Conservation (phyloP, 2,329 filamentous ascomycete genomes). For the Hypomyces perniciosus region DNA sequence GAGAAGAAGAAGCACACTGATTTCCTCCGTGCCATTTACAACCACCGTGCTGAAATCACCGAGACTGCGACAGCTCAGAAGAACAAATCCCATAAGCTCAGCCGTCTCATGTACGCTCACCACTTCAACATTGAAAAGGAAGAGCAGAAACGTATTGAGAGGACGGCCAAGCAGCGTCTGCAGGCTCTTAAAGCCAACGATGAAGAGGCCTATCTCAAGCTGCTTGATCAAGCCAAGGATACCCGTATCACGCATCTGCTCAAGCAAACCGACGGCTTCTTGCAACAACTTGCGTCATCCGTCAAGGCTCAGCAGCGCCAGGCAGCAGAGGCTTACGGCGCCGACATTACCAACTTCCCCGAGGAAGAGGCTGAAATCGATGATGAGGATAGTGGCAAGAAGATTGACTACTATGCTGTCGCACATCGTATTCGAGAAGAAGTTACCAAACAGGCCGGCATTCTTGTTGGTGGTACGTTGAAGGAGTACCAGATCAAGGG, state of each 20-base stretch:
- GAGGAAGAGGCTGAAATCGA: constrained; percentile 65
- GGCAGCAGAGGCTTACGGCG: constrained; percentile 71
- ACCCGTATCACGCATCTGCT: constrained; percentile 97
- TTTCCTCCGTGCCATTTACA: constrained; percentile 80
- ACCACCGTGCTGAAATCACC: constrained; percentile 72
- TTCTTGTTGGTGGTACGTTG: constrained; percentile 83
- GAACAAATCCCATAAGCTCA: constrained; percentile 75
- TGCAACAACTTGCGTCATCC: constrained; percentile 89
- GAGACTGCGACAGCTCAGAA: constrained; percentile 61
- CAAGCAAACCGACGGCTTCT: constrained; percentile 94
- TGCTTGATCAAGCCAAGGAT: constrained; percentile 97
- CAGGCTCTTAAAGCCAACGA: constrained; percentile 98
- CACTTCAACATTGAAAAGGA: constrained; percentile 98
- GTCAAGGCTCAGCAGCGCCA: constrained; percentile 91
- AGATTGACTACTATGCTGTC: constrained; percentile 98
- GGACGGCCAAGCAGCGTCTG: constrained; percentile 98
- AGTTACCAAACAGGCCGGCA: constrained; percentile 72
- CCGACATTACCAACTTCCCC: constrained; percentile 45
- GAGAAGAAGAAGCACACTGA: constrained; percentile 97
- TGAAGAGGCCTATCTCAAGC: constrained; percentile 96
- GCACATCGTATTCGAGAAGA: constrained; percentile 95
- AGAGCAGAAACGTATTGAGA: constrained; percentile 96
- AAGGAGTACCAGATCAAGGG: constrained; percentile 99
- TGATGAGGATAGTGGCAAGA: constrained; percentile 64
- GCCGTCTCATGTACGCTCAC: constrained; percentile 79